A percentile compares a stretch with the other conserved stretches of the same genome.
Conservation (phyloP, 495 filamentous ascomycete genomes). For the Lophium mytilinum region DNA sequence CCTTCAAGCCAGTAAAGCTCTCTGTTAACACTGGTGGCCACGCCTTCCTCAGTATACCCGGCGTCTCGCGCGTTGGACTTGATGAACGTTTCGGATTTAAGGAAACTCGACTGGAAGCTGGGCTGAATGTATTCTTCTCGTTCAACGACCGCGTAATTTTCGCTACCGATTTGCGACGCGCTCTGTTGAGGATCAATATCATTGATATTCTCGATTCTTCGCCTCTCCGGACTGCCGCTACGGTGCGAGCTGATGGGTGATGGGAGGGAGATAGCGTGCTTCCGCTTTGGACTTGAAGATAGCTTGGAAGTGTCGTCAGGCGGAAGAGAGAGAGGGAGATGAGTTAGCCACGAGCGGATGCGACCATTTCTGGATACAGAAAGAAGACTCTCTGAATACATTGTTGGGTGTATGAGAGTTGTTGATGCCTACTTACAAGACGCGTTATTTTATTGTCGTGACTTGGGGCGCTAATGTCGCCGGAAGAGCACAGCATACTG, state of each 20-base stretch:
- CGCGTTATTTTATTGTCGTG: too few species aligned
- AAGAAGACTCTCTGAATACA: slow-evolving; percentile 1
- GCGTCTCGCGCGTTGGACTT: slow-evolving; percentile 8
- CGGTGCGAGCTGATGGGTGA: slow-evolving; percentile 1
- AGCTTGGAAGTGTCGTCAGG: slow-evolving; percentile 2
- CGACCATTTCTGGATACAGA: background rate
- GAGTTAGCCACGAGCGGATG: slow-evolving; percentile 5
- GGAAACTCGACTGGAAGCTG: slow-evolving; percentile 1
- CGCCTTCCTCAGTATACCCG: slow-evolving; percentile 8
- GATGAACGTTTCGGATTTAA: slow-evolving; percentile 4
- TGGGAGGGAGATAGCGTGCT: slow-evolving; percentile 13
- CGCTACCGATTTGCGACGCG: slow-evolving; percentile 6
- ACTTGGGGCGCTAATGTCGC: too few species aligned
- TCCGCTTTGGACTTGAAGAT: slow-evolving; percentile 5
- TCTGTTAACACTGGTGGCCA: background rate
- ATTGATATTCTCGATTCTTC: slow-evolving; percentile 13
- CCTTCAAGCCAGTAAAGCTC: slow-evolving; percentile 8
- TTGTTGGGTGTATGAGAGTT: slow-evolving; percentile 5
- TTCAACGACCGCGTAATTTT: slow-evolving; percentile 4
- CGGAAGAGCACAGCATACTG: too few species aligned
- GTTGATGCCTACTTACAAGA: background rate
- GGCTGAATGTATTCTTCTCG: slow-evolving; percentile 5
- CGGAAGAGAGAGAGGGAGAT: slow-evolving; percentile 9
- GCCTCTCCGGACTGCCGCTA: slow-evolving; percentile 16
- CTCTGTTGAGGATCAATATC: slow-evolving; percentile 9